Evolutionary conservation across 1,284 basidiomycete genomes (phyloP), one percentile per base, ranked within the genome.

Genomic region (Cutaneotrichosporon sp.): DNA sequence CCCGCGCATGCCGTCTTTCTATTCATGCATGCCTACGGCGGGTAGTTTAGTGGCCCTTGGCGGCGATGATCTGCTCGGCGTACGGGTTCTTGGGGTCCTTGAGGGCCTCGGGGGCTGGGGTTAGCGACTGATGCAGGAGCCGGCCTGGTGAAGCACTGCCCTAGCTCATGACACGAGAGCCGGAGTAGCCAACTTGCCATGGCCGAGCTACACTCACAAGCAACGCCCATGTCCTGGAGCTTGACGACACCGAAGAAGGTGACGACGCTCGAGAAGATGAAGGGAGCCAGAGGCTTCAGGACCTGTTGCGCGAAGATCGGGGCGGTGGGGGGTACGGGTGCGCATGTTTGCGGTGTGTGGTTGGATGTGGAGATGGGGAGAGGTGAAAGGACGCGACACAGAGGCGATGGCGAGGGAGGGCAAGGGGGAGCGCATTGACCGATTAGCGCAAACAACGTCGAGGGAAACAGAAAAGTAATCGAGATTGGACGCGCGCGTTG

Each of bases 231-330:
- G 41, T 60, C 59, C 63, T 73, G 71, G 47, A 63, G 46, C 66
- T 70, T 70, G 51, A 45, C 46, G 45, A 70, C 68, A 51, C 67
- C 69, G 54, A 52, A 65, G 46, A 59, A 63, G 60, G 67, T 67
- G 56, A 72, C 57, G 51, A 47, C 64, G 26, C 61, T 56, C 51
- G 65, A 65, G 59, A 68, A 56, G 58, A 70, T 56, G 69, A 73
- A 73, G 45, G 71, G 69, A 57, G 62, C 64, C 49, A 70, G 48
- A 51, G 71, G 71, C 62, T 68, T 67, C 53, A 64, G 42, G 60
- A 72, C 56, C 71, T 73, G 61, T 51, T 26, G 17, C 13, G 38
- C n/a, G 20, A 7, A 26, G 14, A 18, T 15, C 17, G 17, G 20
- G 17, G 17, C 10, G 9, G 47, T 30, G 15, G 8, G 8, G 20